phyloP scores from a whole-genome alignment of 2,329 filamentous ascomycete genomes.

The Aspergillus sp. region DNA sequence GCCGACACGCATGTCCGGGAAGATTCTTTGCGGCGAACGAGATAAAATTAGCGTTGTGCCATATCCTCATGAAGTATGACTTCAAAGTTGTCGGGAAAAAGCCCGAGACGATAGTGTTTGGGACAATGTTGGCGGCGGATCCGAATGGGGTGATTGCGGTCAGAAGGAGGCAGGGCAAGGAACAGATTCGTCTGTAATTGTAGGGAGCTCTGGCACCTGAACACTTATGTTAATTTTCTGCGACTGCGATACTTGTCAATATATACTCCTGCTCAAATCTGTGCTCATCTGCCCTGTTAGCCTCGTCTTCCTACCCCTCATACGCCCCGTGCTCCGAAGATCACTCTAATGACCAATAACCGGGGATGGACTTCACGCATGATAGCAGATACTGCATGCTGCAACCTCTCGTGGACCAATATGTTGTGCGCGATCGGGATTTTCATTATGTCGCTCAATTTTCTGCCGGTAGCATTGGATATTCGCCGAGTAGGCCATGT shows the following conservation, averaged over 20 bases:
- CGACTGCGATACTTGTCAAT: not conserved
- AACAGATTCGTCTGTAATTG: too few species aligned
- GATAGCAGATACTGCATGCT: not conserved
- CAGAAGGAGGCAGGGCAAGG: too few species aligned
- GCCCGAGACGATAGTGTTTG: too few species aligned
- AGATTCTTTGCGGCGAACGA: not conserved
- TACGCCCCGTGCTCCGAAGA: not conserved
- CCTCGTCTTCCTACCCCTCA: not conserved
- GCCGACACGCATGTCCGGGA: not conserved
- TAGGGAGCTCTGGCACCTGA: not conserved
- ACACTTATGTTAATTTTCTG: not conserved
- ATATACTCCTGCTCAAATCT: not conserved
- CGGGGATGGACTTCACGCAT: not conserved
- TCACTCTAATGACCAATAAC: not conserved
- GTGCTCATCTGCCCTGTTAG: not conserved
- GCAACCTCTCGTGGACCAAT: not conserved
- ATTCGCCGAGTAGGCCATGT: not conserved
- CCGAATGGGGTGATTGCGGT: too few species aligned
- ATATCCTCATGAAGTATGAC: not conserved
- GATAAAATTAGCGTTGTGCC: not conserved
- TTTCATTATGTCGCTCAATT: too few species aligned
- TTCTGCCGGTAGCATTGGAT: not conserved
- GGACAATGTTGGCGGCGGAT: too few species aligned
- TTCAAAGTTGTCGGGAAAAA: not conserved
- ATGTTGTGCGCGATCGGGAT: not conserved